Percentiles rank a stretch among this genome's conserved stretches.
These are phyloP conservation scores for Dryas alaskensis DNA, from an alignment of 306 rosid genomes.

Conservation along the genomic window DNA sequence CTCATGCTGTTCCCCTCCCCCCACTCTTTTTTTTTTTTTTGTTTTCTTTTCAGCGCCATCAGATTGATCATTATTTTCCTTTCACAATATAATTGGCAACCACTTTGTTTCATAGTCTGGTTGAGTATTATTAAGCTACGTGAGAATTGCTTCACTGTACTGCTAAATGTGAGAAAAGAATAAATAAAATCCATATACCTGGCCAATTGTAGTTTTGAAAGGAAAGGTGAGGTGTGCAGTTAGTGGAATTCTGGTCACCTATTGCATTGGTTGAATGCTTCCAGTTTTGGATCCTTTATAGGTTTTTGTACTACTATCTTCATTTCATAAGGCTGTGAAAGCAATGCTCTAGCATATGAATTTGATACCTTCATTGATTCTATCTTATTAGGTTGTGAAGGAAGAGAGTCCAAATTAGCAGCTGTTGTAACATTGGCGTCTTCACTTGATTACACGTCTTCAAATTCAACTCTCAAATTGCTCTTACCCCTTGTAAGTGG, in stretches of 20 bases:
- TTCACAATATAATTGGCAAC: not conserved
- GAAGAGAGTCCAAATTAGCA: constrained; percentile 71
- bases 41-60: too few species aligned
- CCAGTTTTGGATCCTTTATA: not conserved
- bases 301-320: not conserved
- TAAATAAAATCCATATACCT: not conserved
- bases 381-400: constrained; percentile 61
- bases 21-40: too few species aligned
- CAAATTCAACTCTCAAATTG: constrained; percentile 81
- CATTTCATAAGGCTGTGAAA: not conserved
- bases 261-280: not conserved
- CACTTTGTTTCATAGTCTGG: not conserved
- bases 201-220: not conserved
- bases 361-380: constrained; percentile 16
- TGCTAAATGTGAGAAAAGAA: too few species aligned
- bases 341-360: not conserved
- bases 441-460: constrained; percentile 87
- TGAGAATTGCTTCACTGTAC: too few species aligned
- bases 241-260: not conserved
- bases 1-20: not conserved
- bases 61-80: too few species aligned
- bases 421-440: constrained; percentile 93
- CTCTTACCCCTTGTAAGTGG: constrained; percentile 90
- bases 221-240: not conserved
- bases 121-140: not conserved